Base-by-base conservation (phyloP, 2,329 filamentous ascomycete species). In the Penicillium thymicola region DNA sequence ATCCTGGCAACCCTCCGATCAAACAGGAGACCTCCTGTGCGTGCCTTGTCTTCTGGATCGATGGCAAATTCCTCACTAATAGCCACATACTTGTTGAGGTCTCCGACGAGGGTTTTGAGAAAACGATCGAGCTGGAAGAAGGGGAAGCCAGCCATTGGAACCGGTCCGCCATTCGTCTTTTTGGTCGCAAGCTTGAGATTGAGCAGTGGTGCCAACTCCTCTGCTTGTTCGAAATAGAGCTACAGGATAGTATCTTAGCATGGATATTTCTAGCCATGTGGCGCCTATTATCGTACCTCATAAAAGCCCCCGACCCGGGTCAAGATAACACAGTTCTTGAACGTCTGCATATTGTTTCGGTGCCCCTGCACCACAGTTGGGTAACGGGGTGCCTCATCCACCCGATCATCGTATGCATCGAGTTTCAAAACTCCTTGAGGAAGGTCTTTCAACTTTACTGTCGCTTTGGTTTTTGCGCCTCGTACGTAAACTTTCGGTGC, bases 271-370 rank as follows among this genome's bases (percentile, higher is more conserved):
- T 14, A 32, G 21, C 32, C 36, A 37, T 18, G 10, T 30, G 23
- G 27, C 10, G 30, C 14, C 18, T 10, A 25, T 30, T 23, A 40
- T 49, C 67, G 43, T 74, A 81, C 81, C 76, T 99, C 94, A 75
- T 97, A 99, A 76, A 99, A 99, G 58, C 92, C 88, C 54, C 94
- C 94, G 28, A 99, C 92, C 55, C 93, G 85, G 4, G 94, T 99
- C 58, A 99, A 78, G 8, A 99, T 75, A 38, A 99, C 89, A 75
- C 93, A 97, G 67, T 95, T 91, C 67, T 87, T 85, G 76, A 96
- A 97, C 67, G 89, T 92, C 64, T 86, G 82, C 88, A 97, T 96
- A 75, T 96, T 95, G 64, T 87, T 90, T 55, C 86, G 85, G 28
- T 90, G 93, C 72, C 96, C 92, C 69, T 91, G 85, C 56, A 97